phyloP scores from a whole-genome alignment of 1,139 yeast species.

The Blastobotrys ciferrii region DNA sequence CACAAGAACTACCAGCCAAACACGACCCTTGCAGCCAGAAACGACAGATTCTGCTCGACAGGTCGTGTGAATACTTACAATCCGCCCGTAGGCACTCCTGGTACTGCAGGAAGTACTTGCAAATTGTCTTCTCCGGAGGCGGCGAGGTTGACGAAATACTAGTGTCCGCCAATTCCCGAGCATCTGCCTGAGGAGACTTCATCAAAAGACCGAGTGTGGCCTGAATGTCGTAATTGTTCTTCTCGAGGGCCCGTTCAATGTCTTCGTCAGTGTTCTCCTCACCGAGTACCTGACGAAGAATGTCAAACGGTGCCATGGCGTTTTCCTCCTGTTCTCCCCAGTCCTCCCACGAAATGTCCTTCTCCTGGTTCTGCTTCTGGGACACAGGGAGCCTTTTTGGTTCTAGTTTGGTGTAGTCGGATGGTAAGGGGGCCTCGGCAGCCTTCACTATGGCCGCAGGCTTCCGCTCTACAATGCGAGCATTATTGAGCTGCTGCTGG shows the following conservation, averaged over 20 bases:
- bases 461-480: constrained; percentile 8
- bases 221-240: constrained; percentile 35
- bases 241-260: constrained; percentile 33
- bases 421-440: constrained; percentile 16
- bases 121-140: constrained; percentile 27
- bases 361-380: not conserved
- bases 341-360: constrained; percentile 1
- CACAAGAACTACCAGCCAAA: constrained; percentile 41
- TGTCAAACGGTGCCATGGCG: constrained; percentile 34
- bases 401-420: constrained; percentile 23
- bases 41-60: constrained; percentile 41
- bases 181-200: not conserved
- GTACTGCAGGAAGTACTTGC: constrained; percentile 40
- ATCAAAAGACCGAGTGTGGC: constrained; percentile 28
- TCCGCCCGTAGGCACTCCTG: constrained; percentile 45
- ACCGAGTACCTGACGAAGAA: constrained; percentile 35
- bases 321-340: constrained; percentile 14
- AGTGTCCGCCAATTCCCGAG: not conserved
- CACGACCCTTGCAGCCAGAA: constrained; percentile 46
- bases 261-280: constrained; percentile 32
- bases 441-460: constrained; percentile 2
- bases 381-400: constrained; percentile 2
- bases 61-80: constrained; percentile 45
- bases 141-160: not conserved
- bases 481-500: not conserved